Base-by-base conservation (phyloP, 164 flowering plant genomes). In the Dillenia turbinata region DNA sequence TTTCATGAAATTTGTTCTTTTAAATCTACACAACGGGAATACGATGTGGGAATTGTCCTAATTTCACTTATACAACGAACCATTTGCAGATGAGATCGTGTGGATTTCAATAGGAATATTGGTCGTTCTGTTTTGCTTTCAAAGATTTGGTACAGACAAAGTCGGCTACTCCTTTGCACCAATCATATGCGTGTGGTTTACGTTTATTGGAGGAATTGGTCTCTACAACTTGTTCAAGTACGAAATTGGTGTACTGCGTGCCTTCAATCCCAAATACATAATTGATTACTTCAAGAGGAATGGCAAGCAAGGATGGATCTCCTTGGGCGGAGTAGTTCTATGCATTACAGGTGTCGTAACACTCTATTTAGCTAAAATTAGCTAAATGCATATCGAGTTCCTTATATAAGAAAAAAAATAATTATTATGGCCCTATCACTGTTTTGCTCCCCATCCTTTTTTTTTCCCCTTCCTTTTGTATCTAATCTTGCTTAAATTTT, bases 271-370 rank as follows among this genome's bases (percentile, higher is more conserved):
- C 12, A 64, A 66, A 50, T 81, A 88, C 63, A 79, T 83, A 0
- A 10, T 83, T 2, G 66, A 81, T 48, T 90, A 83, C 66, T 85
- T 90, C 73, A 66, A 57, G 61, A 76, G 93, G 72, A 84, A 84
- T 64, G 89, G 89, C 9, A 79, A 73, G 47, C 2, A 74, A 12
- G 96, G 78, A 54, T 91, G 96, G 96, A 59, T 77, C 22, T 91
- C 96, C 12, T 92, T 91, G 40, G 97, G 97, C 12, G 97, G 96
- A 10, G 65, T 89, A n/a, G 75, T 91, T 52, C 77, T 91, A 0
- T 76, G 83, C 75, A 85, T 84, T 52, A 89, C 96, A 61, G 93
- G 93, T 80, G 54, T 1, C 22, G 22, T 1, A 19, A 19, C 22
- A 19, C 1, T 19, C 22, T 19, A 19, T 1, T 19, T 19, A 19